Conservation (phyloP, 2,329 filamentous ascomycete genomes). For the Zymoseptoria pseudotritici region DNA sequence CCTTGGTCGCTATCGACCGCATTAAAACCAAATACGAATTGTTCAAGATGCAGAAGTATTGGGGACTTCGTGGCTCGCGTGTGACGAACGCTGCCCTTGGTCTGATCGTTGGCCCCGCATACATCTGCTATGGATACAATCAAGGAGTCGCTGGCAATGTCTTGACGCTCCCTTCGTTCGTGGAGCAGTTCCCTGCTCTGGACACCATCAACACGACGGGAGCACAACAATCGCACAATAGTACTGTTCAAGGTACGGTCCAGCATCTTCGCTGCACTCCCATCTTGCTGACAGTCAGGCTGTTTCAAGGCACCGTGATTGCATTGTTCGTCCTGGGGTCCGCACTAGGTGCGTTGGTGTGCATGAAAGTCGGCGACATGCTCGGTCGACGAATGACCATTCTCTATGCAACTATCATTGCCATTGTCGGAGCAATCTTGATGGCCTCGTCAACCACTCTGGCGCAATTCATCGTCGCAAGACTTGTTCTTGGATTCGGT, state of each 20-base stretch:
- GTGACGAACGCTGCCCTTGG: not conserved
- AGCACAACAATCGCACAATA: not conserved
- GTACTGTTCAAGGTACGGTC: not conserved
- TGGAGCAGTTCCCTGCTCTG: not conserved
- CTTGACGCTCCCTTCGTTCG: not conserved
- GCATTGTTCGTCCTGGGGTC: slow-evolving; percentile 51
- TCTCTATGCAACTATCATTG: slow-evolving; percentile 41
- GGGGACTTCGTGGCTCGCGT: not conserved
- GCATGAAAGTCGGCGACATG: slow-evolving; percentile 42
- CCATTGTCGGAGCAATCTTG: slow-evolving; percentile 40
- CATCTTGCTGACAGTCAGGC: no score
- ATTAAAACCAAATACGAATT: not conserved
- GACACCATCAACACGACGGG: slow-evolving; percentile 3
- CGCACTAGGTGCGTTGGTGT: slow-evolving; percentile 48
- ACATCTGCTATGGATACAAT: slow-evolving; percentile 1
- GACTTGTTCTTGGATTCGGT: slow-evolving; percentile 41
- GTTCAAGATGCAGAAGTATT: slow-evolving; percentile 1
- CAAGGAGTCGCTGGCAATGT: slow-evolving; percentile 1
- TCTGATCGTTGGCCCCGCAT: slow-evolving; percentile 1
- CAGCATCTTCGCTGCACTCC: no score
- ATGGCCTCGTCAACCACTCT: slow-evolving; percentile 25
- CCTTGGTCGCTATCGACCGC: not conserved
- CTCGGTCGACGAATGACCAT: slow-evolving; percentile 43
- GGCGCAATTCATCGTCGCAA: slow-evolving; percentile 42
- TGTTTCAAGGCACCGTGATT: not conserved